Percentiles rank a stretch among this genome's conserved stretches.
These are phyloP conservation scores for Penicillium polonicum DNA, from an alignment of 2,329 filamentous ascomycete genomes.

Conservation along the genomic window DNA sequence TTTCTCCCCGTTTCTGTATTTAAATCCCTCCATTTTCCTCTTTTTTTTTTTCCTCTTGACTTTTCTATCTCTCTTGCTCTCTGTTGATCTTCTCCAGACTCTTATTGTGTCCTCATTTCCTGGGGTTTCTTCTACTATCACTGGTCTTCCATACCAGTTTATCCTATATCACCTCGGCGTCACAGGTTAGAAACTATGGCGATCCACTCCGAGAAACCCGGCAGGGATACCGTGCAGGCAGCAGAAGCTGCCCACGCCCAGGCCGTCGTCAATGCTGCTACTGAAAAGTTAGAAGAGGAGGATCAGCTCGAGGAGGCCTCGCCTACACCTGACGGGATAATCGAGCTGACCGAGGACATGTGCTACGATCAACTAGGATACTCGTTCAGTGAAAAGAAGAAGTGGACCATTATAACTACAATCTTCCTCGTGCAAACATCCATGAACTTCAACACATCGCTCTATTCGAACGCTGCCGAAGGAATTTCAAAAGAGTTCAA, in stretches of 20 bases:
- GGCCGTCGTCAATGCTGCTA: conserved; percentile 18
- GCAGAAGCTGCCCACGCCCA: conserved; percentile 38
- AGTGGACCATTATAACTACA: conserved; percentile 71
- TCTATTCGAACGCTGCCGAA: conserved; percentile 67
- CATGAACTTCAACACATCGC: conserved; percentile 76
- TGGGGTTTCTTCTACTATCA: not conserved
- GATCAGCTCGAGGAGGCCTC: conserved; percentile 30
- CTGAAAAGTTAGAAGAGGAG: conserved; percentile 22
- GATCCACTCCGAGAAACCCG: conserved; percentile 15
- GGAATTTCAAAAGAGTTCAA: conserved; percentile 67
- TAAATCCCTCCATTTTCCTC: conserved; percentile 8
- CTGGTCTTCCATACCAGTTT: not conserved
- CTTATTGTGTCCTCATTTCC: not conserved
- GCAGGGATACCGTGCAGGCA: conserved; percentile 29
- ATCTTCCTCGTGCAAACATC: conserved; percentile 73
- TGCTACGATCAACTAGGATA: conserved; percentile 67
- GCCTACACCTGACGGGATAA: conserved; percentile 26
- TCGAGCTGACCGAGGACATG: conserved; percentile 53
- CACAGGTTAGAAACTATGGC: conserved; percentile 18
- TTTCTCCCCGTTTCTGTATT: conserved; percentile 14
- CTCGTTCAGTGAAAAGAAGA: conserved; percentile 60
- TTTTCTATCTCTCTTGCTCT: not conserved
- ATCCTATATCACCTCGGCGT: not conserved
- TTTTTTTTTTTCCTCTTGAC: not conserved
- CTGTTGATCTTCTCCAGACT: conserved; percentile 4